Percentiles rank a stretch among this genome's conserved stretches.
Conservation (phyloP, 495 filamentous ascomycete genomes). For the Polyplosphaeria fusca region DNA sequence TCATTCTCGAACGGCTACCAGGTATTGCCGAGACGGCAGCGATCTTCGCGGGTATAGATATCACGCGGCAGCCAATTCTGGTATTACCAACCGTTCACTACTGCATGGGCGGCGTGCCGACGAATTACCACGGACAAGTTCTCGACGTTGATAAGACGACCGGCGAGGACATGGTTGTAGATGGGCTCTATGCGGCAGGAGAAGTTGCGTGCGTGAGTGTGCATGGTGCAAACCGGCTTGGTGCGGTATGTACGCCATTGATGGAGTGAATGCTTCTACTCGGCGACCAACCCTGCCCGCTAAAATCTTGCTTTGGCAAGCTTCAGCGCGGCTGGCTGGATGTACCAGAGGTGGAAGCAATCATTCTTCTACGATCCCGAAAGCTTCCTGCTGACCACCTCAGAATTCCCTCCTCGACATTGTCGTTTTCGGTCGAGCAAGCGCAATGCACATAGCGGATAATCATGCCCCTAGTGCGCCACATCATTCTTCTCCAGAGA, state of each 20-base stretch:
- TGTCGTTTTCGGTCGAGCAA: too few relatives aligned
- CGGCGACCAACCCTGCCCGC: too few relatives aligned
- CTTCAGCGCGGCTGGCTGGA: too few relatives aligned
- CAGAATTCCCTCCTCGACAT: too few relatives aligned
- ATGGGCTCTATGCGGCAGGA: conserved; percentile 92
- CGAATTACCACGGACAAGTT: conserved; percentile 95
- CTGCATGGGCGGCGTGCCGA: conserved; percentile 99
- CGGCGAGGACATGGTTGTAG: conserved; percentile 88
- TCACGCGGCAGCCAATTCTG: conserved; percentile 93
- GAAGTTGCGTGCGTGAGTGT: conserved; percentile 98
- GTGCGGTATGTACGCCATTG: too few relatives aligned
- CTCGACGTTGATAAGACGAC: conserved; percentile 67
- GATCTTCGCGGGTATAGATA: conserved; percentile 96
- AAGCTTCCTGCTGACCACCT: too few relatives aligned
- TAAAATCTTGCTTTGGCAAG: too few relatives aligned
- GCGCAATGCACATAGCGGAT: conserved; percentile 91
- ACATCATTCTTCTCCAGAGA: conserved; percentile 69
- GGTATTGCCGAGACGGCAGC: conserved; percentile 98
- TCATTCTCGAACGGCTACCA: conserved; percentile 92
- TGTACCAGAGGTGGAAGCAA: too few relatives aligned
- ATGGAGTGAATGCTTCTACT: too few relatives aligned
- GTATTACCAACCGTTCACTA: conserved; percentile 98
- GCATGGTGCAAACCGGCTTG: conserved; percentile 95
- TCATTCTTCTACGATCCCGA: too few relatives aligned
- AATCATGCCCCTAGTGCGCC: conserved; percentile 74